Evolutionary conservation across 208 protist genomes (phyloP).

Genomic region (Acanthamoeba sp.): DNA sequence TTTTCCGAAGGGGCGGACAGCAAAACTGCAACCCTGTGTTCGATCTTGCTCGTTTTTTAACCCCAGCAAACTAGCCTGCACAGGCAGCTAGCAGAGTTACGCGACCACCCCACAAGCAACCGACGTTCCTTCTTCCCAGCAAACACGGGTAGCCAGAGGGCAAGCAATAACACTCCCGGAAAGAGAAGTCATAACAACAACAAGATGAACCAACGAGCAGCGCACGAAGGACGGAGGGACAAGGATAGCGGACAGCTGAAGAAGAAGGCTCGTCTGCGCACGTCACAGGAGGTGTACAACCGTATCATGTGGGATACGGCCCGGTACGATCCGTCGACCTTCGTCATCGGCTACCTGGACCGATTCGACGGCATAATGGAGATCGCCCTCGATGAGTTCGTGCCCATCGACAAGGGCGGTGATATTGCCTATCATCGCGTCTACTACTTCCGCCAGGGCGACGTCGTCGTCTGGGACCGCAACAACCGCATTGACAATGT

Average conservation of each 20-base stretch:
- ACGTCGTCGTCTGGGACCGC: conserved; percentile 9
- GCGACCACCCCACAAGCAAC: no score
- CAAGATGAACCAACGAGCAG: background rate
- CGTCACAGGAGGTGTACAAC: conserved; percentile 66
- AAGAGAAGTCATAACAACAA: no score
- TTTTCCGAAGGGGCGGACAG: background rate
- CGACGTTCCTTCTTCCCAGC: no score
- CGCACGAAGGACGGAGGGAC: background rate
- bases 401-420: conserved; percentile 67
- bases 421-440: conserved; percentile 67
- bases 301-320: conserved; percentile 50
- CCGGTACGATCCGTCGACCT: background rate
- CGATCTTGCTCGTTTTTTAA: no score
- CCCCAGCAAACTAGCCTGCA: no score
- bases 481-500: conserved; percentile 55
- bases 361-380: conserved; percentile 70
- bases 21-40: background rate
- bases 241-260: background rate
- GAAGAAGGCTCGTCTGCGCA: conserved; percentile 59
- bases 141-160: no score
- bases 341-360: conserved; percentile 66
- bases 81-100: no score
- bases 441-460: conserved; percentile 71
- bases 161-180: background rate
- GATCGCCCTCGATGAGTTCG: conserved; percentile 50